A percentile compares a stretch with the other conserved stretches of the same genome.
Evolutionary conservation across 768 basidiomycete genomes (phyloP).

Genomic region (Amanita pseudoporphyria): DNA sequence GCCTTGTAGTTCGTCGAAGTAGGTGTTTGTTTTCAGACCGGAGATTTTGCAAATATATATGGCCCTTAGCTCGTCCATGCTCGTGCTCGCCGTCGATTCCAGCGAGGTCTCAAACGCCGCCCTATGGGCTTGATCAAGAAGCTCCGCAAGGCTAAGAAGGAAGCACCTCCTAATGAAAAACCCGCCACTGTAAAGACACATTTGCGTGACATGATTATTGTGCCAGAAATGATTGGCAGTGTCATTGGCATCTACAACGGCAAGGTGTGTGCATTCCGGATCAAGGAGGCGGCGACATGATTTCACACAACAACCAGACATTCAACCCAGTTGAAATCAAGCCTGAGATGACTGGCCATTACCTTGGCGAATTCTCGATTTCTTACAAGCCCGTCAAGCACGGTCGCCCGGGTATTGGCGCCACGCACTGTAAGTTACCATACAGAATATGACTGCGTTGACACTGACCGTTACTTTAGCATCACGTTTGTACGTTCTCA

Average conservation of each 20-base stretch:
- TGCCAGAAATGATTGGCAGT: constrained; percentile 99
- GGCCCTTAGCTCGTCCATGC: constrained; percentile 82
- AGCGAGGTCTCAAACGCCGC: constrained; percentile 96
- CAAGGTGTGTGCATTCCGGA: constrained; percentile 49
- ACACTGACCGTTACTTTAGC: constrained; percentile 28
- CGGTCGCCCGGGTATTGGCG: constrained; percentile 98
- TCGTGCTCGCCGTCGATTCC: constrained; percentile 97
- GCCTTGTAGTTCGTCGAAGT: constrained; percentile 66
- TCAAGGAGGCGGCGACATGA: neutral
- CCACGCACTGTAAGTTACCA: constrained; percentile 72
- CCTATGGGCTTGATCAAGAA: constrained; percentile 99
- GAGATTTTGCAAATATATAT: neutral
- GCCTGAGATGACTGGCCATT: constrained; percentile 99
- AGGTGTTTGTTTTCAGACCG: constrained; percentile 18
- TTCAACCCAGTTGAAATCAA: constrained; percentile 99
- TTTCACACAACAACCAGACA: constrained; percentile 34
- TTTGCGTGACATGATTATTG: constrained; percentile 99
- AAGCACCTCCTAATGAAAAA: constrained; percentile 98
- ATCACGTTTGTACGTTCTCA: constrained; percentile 63
- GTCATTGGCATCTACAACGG: constrained; percentile 99
- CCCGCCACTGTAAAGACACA: constrained; percentile 98
- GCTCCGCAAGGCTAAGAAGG: constrained; percentile 98
- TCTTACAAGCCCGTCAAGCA: constrained; percentile 99
- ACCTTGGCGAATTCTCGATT: constrained; percentile 95
- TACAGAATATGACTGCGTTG: constrained; percentile 1